These are phyloP conservation scores for Fusarium drepaniforme DNA, from an alignment of 2,329 filamentous ascomycete genomes.

Conservation along the genomic window DNA sequence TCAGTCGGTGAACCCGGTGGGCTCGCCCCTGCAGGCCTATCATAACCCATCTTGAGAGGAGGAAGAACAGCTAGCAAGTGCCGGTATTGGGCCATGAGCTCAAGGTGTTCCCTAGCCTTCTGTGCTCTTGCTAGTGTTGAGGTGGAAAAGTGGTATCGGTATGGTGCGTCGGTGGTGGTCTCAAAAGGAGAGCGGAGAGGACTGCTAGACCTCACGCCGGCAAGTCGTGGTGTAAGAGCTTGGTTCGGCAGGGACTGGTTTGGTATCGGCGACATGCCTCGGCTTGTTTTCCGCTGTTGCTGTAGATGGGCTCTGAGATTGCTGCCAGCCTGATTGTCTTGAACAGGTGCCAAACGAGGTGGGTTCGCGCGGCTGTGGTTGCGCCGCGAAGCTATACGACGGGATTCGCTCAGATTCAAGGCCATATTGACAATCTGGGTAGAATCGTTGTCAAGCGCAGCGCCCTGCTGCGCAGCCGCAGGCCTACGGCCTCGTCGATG, in stretches of 20 bases:
- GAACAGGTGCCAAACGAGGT: conserved; percentile 64
- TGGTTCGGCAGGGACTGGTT: conserved; percentile 51
- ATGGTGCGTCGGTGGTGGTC: conserved; percentile 55
- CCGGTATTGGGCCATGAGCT: conserved; percentile 87
- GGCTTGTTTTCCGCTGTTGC: conserved; percentile 74
- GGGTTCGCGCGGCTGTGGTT: conserved; percentile 65
- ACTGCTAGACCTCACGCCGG: conserved; percentile 56
- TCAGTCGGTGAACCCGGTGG: conserved; percentile 55
- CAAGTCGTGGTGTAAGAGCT: conserved; percentile 54
- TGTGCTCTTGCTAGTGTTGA: conserved; percentile 86
- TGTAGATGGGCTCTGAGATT: conserved; percentile 78
- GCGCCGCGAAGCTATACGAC: conserved; percentile 72
- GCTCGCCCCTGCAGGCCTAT: conserved; percentile 55
- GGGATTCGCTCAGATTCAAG: conserved; percentile 86
- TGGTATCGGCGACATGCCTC: conserved; percentile 70
- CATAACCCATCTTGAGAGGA: conserved; percentile 68
- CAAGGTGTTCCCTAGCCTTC: conserved; percentile 86
- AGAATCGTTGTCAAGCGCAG: conserved; percentile 76
- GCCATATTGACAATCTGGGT: conserved; percentile 95
- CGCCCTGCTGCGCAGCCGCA: conserved; percentile 27
- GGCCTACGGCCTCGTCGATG: conserved; percentile 30
- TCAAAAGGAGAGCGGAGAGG: conserved; percentile 64
- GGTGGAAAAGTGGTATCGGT: conserved; percentile 77
- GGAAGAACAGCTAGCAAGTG: conserved; percentile 83
- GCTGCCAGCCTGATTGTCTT: conserved; percentile 65